phyloP scores from a whole-genome alignment of 345 rosid species.

The Boechera retrofracta region DNA sequence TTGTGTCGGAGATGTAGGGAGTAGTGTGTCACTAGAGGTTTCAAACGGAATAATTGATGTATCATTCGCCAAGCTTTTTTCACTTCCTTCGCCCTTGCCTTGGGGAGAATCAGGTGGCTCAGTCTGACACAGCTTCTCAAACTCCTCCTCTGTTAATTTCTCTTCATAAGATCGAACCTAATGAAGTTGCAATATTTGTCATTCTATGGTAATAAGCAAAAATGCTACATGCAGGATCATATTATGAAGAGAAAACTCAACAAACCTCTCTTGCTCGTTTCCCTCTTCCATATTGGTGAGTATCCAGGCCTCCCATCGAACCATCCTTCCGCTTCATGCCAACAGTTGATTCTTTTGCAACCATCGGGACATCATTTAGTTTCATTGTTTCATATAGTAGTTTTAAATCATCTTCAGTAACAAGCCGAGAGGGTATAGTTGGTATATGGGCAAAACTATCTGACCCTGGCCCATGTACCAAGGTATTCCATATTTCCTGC shows the following conservation, averaged over 20 bases:
- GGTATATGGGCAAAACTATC: constrained; percentile 52
- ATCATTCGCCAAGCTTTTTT: constrained; percentile 53
- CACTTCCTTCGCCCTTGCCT: constrained; percentile 57
- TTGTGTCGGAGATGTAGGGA: constrained; percentile 28
- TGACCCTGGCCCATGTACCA: constrained; percentile 56
- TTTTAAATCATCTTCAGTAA: constrained; percentile 81
- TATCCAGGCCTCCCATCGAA: constrained; percentile 65
- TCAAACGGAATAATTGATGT: constrained; percentile 35
- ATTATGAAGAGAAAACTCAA: constrained; percentile 36
- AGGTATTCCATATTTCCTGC: constrained; percentile 76
- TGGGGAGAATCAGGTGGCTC: constrained; percentile 76
- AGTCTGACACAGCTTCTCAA: constrained; percentile 86
- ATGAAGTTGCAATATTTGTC: constrained; percentile 11
- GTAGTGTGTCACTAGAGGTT: constrained; percentile 9
- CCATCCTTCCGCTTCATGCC: constrained; percentile 70
- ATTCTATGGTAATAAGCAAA: constrained; percentile 22
- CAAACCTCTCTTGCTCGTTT: constrained; percentile 95
- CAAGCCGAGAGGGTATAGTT: constrained; percentile 80
- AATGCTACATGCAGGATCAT: neutral
- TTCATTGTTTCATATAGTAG: constrained; percentile 74
- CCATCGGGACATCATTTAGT: constrained; percentile 64
- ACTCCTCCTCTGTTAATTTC: constrained; percentile 93
- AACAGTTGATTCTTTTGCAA: constrained; percentile 51
- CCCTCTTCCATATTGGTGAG: constrained; percentile 87
- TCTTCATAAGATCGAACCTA: constrained; percentile 96